Evolutionary conservation across 139 green algal species (phyloP), one percentile per base, ranked within the genome.

Genomic region (Chlamydomonas asymmetrica): DNA sequence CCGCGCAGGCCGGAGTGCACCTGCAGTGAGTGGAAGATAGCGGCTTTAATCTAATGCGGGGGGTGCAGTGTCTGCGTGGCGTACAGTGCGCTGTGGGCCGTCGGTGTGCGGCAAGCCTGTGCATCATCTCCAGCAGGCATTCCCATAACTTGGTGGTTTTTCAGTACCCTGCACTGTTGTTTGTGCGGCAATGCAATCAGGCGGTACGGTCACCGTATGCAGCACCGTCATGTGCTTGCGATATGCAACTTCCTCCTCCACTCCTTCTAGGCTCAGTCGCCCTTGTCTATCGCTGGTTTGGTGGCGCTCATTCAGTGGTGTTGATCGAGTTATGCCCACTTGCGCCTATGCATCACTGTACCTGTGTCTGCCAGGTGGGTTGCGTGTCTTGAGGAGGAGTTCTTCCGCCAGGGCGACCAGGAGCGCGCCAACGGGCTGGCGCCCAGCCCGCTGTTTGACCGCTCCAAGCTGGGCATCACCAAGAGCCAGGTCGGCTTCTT

Each of bases 401-500:
- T 76, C 45, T 88, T 88, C 74, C 43, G 65, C 35, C 87, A 91
- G 69, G 87, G 87, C 9, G 87, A 91, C 66, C 35, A 66, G 8
- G 87, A 91, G 81, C 52, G 65, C 56, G 22, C 22, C 43, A 41
- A 72, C 34, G 40, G 66, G 48, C 62, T 88, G 74, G 59, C 76
- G 2, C 37, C 87, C 32, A 88, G 81, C 8, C 71, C 83, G 22
- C 77, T 91, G 2, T 88, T 89, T 62, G 83, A 91, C 76, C 69
- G 87, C n/a, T 48, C n/a, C 56, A 87, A 88, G 60, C 65, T 75
- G 27, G 86, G 86, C 54, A 76, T 91, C 52, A 86, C 76, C 61
- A 88, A 88, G 76, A 86, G 70, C 49, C 86, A 91, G 75, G 68
- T 87, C 4, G 76, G 76, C 31, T 82, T 82, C 50, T 75, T 82